These are phyloP conservation scores for Plasmopara halstedii DNA, from an alignment of 352 stramenopile species.

Conservation along the genomic window DNA sequence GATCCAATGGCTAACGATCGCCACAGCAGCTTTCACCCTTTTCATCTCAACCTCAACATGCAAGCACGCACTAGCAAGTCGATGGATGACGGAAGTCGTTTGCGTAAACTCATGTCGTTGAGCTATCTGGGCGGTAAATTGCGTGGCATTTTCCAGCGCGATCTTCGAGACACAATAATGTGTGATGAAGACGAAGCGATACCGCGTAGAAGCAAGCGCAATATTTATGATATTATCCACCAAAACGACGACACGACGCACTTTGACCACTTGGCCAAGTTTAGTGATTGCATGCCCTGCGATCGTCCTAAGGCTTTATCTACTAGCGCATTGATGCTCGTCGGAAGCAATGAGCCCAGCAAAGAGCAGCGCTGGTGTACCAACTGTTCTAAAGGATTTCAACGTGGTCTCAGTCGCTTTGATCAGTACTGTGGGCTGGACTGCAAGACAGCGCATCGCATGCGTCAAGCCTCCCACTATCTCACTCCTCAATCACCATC, in stretches of 20 bases:
- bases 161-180: conserved; percentile 51
- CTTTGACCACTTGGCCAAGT: conserved; percentile 22
- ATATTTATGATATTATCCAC: conserved; percentile 47
- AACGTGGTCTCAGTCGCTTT: conserved; percentile 53
- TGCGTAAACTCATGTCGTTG: conserved; percentile 58
- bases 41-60: conserved; percentile 1
- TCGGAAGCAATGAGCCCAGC: conserved; percentile 38
- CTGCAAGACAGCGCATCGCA: conserved; percentile 55
- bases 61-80: conserved; percentile 12
- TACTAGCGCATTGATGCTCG: conserved; percentile 12
- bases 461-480: conserved; percentile 24
- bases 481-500: conserved; percentile 17
- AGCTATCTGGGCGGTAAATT: conserved; percentile 50
- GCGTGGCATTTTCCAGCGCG: conserved; percentile 39
- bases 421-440: conserved; percentile 64
- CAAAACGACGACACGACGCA: conserved; percentile 20
- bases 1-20: conserved; percentile 8
- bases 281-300: conserved; percentile 5
- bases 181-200: conserved; percentile 51
- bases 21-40: conserved; percentile 4
- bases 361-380: conserved; percentile 69
- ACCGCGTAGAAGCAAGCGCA: conserved; percentile 18
- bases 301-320: conserved; percentile 4
- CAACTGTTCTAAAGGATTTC: conserved; percentile 76
- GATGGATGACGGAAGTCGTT: conserved; percentile 25